A percentile compares a stretch with the other conserved stretches of the same genome.
Evolutionary conservation across 1,284 basidiomycete species (phyloP).

Genomic region (Ganoderma lucidum): DNA sequence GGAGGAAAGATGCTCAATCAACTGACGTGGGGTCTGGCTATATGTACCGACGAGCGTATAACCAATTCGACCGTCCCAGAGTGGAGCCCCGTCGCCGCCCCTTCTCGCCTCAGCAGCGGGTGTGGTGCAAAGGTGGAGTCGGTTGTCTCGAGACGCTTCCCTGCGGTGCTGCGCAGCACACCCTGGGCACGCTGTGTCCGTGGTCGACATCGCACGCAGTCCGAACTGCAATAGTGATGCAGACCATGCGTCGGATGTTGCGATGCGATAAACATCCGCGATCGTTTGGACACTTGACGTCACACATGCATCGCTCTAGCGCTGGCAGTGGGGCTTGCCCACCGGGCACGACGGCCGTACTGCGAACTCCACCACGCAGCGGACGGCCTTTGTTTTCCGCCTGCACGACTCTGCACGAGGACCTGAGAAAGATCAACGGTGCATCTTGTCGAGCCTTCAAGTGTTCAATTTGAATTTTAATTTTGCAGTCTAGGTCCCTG

Average conservation of each 20-base stretch:
- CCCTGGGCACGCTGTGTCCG: not conserved
- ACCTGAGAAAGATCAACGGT: not conserved
- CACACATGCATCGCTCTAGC: not conserved
- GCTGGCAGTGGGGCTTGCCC: not conserved
- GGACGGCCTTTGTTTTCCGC: not conserved
- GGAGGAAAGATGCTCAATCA: not conserved
- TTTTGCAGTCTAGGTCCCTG: not conserved
- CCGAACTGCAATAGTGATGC: too few species aligned
- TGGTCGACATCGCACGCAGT: not conserved
- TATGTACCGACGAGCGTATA: not conserved
- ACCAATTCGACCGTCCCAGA: not conserved
- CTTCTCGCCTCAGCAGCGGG: not conserved
- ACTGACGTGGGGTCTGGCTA: not conserved
- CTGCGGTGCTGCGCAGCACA: slow-evolving; percentile 1
- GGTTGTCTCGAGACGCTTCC: not conserved
- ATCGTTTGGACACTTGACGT: slow-evolving; percentile 1
- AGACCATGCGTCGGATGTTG: not conserved
- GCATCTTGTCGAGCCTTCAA: not conserved
- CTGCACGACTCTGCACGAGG: not conserved
- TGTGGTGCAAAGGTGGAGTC: not conserved
- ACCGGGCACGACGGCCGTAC: not conserved
- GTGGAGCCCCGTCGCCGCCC: slow-evolving; percentile 4
- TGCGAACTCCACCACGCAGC: not conserved
- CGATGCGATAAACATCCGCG: not conserved
- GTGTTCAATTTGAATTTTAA: not conserved